Percentiles rank a stretch among this genome's conserved stretches.
Conservation (phyloP, 139 green algal genomes). For the Picochlorum sp. region DNA sequence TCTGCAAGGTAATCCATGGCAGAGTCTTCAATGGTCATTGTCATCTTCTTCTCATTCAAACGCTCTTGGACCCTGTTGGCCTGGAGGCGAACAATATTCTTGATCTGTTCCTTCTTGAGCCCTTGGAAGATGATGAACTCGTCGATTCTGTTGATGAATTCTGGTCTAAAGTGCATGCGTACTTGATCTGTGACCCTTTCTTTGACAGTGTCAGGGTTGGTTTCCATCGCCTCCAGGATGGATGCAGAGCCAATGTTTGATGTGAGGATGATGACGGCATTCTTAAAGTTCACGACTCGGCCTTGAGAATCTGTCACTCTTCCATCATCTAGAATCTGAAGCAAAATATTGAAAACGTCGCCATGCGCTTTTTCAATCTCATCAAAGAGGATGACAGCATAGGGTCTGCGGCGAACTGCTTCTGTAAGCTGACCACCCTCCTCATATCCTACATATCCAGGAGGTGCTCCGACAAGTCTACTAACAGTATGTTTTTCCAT, state of each 20-base stretch:
- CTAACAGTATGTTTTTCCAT: conserved; percentile 87
- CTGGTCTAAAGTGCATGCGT: conserved; percentile 82
- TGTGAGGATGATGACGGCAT: conserved; percentile 39
- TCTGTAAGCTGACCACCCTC: conserved; percentile 97
- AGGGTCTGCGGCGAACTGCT: conserved; percentile 47
- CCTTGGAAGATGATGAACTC: conserved; percentile 96
- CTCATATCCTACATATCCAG: conserved; percentile 94
- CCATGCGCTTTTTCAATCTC: conserved; percentile 72
- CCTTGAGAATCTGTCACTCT: conserved; percentile 80
- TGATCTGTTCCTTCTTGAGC: conserved; percentile 69
- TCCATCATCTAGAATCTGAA: conserved; percentile 78
- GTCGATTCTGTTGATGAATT: conserved; percentile 97
- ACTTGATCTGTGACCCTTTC: conserved; percentile 58
- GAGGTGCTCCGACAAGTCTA: conserved; percentile 83
- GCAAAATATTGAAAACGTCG: conserved; percentile 84
- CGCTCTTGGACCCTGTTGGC: conserved; percentile 55
- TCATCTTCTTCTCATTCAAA: conserved; percentile 82
- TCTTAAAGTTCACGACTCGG: conserved; percentile 86
- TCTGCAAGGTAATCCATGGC: conserved; percentile 71
- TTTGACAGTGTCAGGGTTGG: conserved; percentile 27
- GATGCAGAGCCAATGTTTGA: conserved; percentile 82
- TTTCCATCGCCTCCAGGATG: conserved; percentile 55
- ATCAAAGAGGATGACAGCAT: conserved; percentile 55
- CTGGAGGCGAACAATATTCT: conserved; percentile 66
- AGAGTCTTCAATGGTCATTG: conserved; percentile 46